Evolutionary conservation across 257 asterid species (phyloP), one percentile per base, ranked within the genome.

Genomic region (Solanum corneliomulleri): DNA sequence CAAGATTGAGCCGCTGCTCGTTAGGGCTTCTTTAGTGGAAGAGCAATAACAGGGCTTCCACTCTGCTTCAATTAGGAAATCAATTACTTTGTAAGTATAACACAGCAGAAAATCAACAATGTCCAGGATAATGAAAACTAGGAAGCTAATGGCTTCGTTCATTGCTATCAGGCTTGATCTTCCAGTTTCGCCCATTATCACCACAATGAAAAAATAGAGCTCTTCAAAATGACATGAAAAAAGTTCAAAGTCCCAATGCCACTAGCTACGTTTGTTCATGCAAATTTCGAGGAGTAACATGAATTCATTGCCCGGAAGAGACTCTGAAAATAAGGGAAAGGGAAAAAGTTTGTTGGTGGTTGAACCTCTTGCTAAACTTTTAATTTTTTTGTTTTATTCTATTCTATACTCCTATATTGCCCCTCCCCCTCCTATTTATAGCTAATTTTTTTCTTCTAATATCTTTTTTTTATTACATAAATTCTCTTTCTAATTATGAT

Each of bases 21-120:
- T 69, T 31, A 91, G 88, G 2, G 91, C 95, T 33, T 90, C 96
- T 76, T 92, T 91, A 0, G 94, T 74, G 0, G 98, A 89, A 1
- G 93, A 91, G 56, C 99, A 97, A 60, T 97, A 96, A 66, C 99
- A 97, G 0, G 99, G 93, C 84, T 92, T 96, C 96, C 99, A 92
- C n/a, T 96, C 99, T 0, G 98, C 94, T 75, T 97, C 99, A 14
- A 96, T 82, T 49, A 90, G 56, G 74, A 92, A 93, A 90, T 97
- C 99, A 0, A 91, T 88, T 1, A 92, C 86, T 69, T 88, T 93
- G 95, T 90, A 97, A 0, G 91, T 86, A 83, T 97, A 92, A 82
- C 99, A 97, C 0, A 97, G 89, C 6, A 93, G 3, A 76, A 95
- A 88, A 88, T 97, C 99, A 29, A 94, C 78, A 18, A 95, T 4